A percentile compares a stretch with the other conserved stretches of the same genome.
Evolutionary conservation across 192 early-diverging fungal species (phyloP).

Genomic region (Funneliformis mosseae): DNA sequence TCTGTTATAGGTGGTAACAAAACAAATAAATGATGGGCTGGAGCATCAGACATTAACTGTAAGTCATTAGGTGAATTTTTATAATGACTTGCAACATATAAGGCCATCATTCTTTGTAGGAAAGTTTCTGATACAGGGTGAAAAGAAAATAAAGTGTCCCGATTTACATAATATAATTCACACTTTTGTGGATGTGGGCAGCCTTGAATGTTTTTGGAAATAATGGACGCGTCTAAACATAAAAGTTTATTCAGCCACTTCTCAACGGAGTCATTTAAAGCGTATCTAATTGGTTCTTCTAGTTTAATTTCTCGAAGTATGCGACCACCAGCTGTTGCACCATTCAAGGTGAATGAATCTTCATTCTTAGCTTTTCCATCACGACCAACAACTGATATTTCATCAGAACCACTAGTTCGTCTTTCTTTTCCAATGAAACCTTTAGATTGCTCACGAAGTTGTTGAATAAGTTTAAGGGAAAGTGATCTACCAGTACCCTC

Average conservation of each 20-base stretch:
- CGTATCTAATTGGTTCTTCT: constrained; percentile 95
- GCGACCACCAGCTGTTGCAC: constrained; percentile 57
- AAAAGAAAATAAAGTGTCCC: constrained; percentile 97
- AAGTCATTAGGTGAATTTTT: constrained; percentile 99
- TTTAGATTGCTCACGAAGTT: constrained; percentile 90
- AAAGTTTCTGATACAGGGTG: constrained; percentile 97
- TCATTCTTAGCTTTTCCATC: constrained; percentile 59
- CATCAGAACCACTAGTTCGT: constrained; percentile 33
- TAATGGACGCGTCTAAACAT: constrained; percentile 86
- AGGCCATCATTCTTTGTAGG: constrained; percentile 95
- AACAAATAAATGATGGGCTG: constrained; percentile 97
- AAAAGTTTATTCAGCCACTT: constrained; percentile 94
- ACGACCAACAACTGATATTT: constrained; percentile 50
- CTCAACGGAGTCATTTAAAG: constrained; percentile 83
- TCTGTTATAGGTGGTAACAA: constrained; percentile 87
- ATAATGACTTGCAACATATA: constrained; percentile 99
- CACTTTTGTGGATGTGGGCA: constrained; percentile 94
- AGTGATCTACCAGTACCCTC: constrained; percentile 98
- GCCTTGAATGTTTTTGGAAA: constrained; percentile 72
- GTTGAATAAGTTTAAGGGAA: constrained; percentile 93
- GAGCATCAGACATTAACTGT: constrained; percentile 96
- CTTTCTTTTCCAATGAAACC: constrained; percentile 62
- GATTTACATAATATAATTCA: constrained; percentile 95
- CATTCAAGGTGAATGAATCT: constrained; percentile 40
- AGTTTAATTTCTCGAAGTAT: constrained; percentile 89